Evolutionary conservation across 148 eudicot species (phyloP).

Genomic region (Chenopodium album): DNA sequence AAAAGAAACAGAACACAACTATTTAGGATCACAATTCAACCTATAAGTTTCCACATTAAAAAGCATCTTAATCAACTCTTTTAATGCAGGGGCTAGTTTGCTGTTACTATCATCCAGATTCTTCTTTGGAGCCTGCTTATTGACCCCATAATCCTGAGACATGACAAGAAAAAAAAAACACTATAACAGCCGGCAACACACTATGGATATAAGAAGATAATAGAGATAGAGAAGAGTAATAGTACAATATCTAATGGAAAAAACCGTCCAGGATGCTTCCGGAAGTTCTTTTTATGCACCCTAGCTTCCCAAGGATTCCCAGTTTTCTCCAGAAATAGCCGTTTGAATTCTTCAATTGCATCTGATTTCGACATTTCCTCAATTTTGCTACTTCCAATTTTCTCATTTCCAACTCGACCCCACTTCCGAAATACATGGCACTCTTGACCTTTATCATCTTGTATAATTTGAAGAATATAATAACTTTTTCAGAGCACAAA

Average conservation of each 20-base stretch:
- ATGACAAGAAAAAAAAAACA: conserved; percentile 9
- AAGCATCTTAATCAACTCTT: conserved; percentile 91
- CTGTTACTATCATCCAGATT: conserved; percentile 45
- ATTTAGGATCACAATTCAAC: conserved; percentile 30
- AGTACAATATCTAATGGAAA: conserved; percentile 92
- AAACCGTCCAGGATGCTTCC: conserved; percentile 82
- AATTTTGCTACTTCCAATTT: conserved; percentile 69
- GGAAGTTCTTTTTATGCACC: conserved; percentile 64
- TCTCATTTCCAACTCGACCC: conserved; percentile 93
- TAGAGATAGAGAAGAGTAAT: conserved; percentile 13
- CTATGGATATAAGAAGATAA: not conserved
- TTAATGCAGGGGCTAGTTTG: conserved; percentile 68
- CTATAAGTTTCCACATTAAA: conserved; percentile 96
- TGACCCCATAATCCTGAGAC: conserved; percentile 90
- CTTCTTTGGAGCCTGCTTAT: conserved; percentile 64
- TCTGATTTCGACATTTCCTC: conserved; percentile 68
- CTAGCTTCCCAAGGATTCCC: conserved; percentile 96
- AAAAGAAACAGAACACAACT: conserved; percentile 8
- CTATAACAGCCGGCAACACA: not conserved
- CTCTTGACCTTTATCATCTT: conserved; percentile 85
- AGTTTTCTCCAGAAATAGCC: conserved; percentile 85
- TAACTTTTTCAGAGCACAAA: conserved; percentile 52
- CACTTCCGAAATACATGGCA: conserved; percentile 95
- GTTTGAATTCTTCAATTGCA: conserved; percentile 73
- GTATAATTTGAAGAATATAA: conserved; percentile 91